These are phyloP conservation scores for Salvia splendens DNA, from an alignment of 257 asterid genomes.

Conservation along the genomic window DNA sequence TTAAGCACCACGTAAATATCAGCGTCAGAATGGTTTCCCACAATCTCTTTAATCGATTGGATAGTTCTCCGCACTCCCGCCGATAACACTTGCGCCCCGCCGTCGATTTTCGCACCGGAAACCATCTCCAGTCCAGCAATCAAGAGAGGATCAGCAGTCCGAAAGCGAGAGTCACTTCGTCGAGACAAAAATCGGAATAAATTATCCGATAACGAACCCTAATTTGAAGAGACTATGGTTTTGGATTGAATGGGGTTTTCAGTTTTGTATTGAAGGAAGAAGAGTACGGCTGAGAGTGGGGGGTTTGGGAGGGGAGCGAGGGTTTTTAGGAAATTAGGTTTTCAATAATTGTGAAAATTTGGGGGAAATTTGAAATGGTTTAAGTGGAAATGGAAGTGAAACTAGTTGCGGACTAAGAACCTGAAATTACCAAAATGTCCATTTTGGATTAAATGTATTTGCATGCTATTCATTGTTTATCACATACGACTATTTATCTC, in stretches of 20 bases:
- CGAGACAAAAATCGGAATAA: not conserved
- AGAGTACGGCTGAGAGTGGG: slow-evolving; percentile 51
- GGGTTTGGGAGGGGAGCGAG: slow-evolving; percentile 56
- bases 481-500: too few species aligned
- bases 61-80: slow-evolving; percentile 77
- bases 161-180: slow-evolving; percentile 18
- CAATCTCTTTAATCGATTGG: slow-evolving; percentile 79
- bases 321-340: slow-evolving; percentile 48
- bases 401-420: slow-evolving; percentile 19
- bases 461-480: too few species aligned
- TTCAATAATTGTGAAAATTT: slow-evolving; percentile 36
- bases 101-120: slow-evolving; percentile 59
- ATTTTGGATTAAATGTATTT: too few species aligned
- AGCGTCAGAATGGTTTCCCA: slow-evolving; percentile 83
- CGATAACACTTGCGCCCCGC: slow-evolving; percentile 65
- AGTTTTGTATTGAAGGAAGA: slow-evolving; percentile 33
- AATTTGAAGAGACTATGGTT: slow-evolving; percentile 30
- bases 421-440: slow-evolving; percentile 27
- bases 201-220: slow-evolving; percentile 25
- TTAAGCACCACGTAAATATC: slow-evolving; percentile 80
- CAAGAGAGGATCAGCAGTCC: slow-evolving; percentile 18
- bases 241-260: slow-evolving; percentile 22
- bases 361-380: slow-evolving; percentile 33
- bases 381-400: slow-evolving; percentile 16
- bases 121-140: slow-evolving; percentile 53